Conservation (phyloP, 73 alveolate genomes). For the Paraurostyla sp. region DNA sequence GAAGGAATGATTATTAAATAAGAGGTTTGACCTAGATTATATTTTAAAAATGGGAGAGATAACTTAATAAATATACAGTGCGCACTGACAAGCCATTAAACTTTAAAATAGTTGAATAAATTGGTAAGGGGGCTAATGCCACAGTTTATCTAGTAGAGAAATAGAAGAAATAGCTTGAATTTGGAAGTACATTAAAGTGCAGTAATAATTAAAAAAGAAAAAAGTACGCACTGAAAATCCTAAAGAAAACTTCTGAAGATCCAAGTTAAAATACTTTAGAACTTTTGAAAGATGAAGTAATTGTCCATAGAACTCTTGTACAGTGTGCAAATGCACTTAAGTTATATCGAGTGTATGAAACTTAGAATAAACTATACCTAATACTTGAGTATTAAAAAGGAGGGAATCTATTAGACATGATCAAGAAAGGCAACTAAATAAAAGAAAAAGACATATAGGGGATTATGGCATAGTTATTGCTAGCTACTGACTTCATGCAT, state of each 20-base stretch:
- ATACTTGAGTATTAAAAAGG: not conserved
- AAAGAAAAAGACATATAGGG: not conserved
- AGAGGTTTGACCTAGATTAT: too few species aligned
- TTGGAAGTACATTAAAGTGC: not conserved
- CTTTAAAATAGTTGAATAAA: not conserved
- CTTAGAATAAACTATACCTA: not conserved
- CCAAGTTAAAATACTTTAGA: not conserved
- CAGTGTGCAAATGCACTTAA: not conserved
- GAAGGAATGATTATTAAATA: too few species aligned
- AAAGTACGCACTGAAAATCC: not conserved
- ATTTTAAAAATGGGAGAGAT: not conserved
- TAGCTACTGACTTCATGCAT: constrained; percentile 53
- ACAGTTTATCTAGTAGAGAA: not conserved
- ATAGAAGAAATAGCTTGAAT: not conserved
- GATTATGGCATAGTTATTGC: constrained; percentile 20
- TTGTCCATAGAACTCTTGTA: not conserved
- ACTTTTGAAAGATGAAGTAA: not conserved
- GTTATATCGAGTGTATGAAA: not conserved
- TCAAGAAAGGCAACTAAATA: not conserved
- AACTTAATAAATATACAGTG: not conserved
- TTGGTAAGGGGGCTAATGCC: not conserved
- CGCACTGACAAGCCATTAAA: not conserved
- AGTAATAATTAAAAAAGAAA: not conserved
- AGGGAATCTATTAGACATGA: not conserved
- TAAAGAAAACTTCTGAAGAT: too few species aligned